Base-by-base conservation (phyloP, 2,329 filamentous ascomycete species). In the Trichoderma citrinoviride region DNA sequence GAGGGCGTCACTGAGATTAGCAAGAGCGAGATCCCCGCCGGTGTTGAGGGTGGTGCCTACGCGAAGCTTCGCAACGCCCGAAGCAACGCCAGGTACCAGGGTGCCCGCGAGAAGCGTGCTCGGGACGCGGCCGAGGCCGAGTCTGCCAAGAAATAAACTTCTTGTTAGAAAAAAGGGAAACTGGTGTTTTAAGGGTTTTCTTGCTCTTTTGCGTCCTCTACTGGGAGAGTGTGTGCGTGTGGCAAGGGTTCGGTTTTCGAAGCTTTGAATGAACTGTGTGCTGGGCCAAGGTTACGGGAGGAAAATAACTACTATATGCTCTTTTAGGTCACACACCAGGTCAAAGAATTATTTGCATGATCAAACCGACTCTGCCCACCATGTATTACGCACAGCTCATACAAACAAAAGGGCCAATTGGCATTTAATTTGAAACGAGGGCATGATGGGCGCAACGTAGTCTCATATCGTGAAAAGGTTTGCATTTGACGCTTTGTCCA, bases 101-200 rank as follows among this genome's bases (percentile, higher is more conserved):
- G 95, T 82, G 86, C 86, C 77, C 89, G 93, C 80, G 93, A 96
- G 87, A 98, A 98, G 93, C 90, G 95, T 77, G 89, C 85, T 74
- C 91, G 90, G 86, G 91, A 92, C 76, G 94, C 90, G 85, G 90
- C 89, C 74, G 91, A 93, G 79, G 91, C 90, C 77, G 90, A 90
- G 79, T 84, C 84, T 77, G 87, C 87, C 81, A 94, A 94, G 90
- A 94, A 95, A 89, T 94, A 93, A 83, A 78, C 75, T 76, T 37
- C 33, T 61, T 61, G 62, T 49, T 54, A 61, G 33, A 37, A 37
- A 37, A 61, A 62, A 77, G 73, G 73, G 74, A 71, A 76, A 76
- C 60, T 73, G 76, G 76, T 78, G 77, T 78, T 79, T 75, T 73
- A 75, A 75, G 76, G 72, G 75, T 77, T 71, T 69, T 64, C 33